A percentile compares a stretch with the other conserved stretches of the same genome.
Conservation (phyloP, 352 stramenopile species). For the Phytopythium oedochilum region DNA sequence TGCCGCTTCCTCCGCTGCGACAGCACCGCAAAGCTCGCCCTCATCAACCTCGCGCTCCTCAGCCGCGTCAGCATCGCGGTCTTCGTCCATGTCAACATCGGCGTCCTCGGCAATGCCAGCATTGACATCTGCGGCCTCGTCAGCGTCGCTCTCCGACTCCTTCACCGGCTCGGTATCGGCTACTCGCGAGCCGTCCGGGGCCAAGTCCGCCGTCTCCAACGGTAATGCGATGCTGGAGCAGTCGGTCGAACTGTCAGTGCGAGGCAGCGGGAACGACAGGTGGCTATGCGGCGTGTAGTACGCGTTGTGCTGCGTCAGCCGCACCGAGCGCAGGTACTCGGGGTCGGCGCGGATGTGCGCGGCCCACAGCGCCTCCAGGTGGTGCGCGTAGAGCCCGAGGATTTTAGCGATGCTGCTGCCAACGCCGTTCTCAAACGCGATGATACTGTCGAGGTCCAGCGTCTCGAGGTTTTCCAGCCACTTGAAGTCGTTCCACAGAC, state of each 20-base stretch:
- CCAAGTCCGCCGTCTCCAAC: too few species aligned
- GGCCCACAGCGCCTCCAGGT: constrained; percentile 59
- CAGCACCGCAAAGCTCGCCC: neutral
- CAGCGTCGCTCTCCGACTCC: neutral
- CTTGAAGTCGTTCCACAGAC: constrained; percentile 76
- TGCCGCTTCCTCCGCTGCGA: too few species aligned
- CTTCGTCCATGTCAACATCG: too few species aligned
- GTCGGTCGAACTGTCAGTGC: neutral
- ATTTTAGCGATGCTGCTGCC: constrained; percentile 61
- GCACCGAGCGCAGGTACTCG: constrained; percentile 35
- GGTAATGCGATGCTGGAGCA: neutral
- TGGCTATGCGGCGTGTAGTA: constrained; percentile 41
- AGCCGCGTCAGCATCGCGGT: too few species aligned
- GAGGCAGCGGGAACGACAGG: neutral
- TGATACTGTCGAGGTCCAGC: constrained; percentile 38
- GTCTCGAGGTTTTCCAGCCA: constrained; percentile 53
- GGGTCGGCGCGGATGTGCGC: constrained; percentile 35
- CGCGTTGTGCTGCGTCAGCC: constrained; percentile 65
- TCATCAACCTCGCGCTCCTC: neutral
- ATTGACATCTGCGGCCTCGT: too few species aligned
- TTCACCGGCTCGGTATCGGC: neutral
- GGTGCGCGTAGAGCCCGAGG: constrained; percentile 44
- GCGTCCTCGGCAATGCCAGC: too few species aligned
- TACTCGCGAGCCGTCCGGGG: too few species aligned
- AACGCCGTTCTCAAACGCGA: constrained; percentile 57